Conservation (phyloP, 495 filamentous ascomycete genomes). For the Glarea lozoyensis region DNA sequence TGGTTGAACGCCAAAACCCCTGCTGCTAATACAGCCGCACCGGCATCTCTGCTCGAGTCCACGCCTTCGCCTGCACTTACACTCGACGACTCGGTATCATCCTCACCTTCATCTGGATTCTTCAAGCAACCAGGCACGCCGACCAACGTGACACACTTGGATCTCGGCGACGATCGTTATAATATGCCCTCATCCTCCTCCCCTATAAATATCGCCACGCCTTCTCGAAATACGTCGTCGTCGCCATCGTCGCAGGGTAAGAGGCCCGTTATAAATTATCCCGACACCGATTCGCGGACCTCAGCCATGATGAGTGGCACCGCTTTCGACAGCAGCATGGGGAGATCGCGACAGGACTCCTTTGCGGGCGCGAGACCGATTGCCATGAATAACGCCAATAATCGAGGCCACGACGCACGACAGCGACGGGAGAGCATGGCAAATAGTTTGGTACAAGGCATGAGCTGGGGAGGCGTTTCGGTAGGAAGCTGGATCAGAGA, state of each 20-base stretch:
- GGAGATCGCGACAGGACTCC: slow-evolving; percentile 57
- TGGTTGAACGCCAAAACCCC: too few relatives aligned
- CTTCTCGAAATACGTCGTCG: slow-evolving; percentile 47
- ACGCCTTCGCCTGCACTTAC: slow-evolving; percentile 4
- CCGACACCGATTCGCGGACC: slow-evolving; percentile 26
- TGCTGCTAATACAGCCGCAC: too few relatives aligned
- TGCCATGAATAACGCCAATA: slow-evolving; percentile 68
- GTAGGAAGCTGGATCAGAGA: slow-evolving; percentile 95
- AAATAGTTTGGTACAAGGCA: slow-evolving; percentile 80
- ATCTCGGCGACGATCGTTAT: background rate
- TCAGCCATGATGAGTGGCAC: slow-evolving; percentile 50
- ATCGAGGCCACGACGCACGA: slow-evolving; percentile 54
- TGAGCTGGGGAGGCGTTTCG: slow-evolving; percentile 97
- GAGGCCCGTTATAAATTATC: slow-evolving; percentile 33
- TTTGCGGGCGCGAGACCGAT: slow-evolving; percentile 78
- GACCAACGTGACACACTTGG: slow-evolving; percentile 4
- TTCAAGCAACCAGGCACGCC: slow-evolving; percentile 15
- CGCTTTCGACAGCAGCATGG: slow-evolving; percentile 44
- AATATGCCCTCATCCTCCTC: slow-evolving; percentile 23
- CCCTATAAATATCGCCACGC: slow-evolving; percentile 58
- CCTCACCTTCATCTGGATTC: slow-evolving; percentile 7
- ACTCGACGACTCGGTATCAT: slow-evolving; percentile 6
- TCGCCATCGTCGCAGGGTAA: slow-evolving; percentile 46
- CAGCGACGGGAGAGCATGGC: slow-evolving; percentile 76
- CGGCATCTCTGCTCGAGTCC: too few relatives aligned